Evolutionary conservation across 2,329 filamentous ascomycete genomes (phyloP).

Genomic region (Colletotrichum lentis): DNA sequence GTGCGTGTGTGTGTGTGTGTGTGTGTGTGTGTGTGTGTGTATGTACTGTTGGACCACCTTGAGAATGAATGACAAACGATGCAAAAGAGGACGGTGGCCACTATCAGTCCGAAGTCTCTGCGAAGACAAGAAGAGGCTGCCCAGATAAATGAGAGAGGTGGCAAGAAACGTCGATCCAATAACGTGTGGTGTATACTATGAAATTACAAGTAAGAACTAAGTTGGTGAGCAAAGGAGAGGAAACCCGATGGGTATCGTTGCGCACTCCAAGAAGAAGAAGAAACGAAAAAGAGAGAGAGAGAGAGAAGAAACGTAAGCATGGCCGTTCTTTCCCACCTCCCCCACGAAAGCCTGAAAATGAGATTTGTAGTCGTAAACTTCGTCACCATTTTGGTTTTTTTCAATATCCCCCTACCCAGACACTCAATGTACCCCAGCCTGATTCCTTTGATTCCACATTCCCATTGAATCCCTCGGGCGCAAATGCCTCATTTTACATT

Average conservation of each 20-base stretch:
- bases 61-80: no score
- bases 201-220: constrained; percentile 3
- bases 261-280: constrained; percentile 10
- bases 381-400: constrained; percentile 2
- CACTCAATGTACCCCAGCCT: not conserved
- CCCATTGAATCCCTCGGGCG: not conserved
- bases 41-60: no score
- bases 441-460: not conserved
- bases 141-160: not conserved
- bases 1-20: no score
- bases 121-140: not conserved
- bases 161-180: not conserved
- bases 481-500: no score
- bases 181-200: not conserved
- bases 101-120: not conserved
- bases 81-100: no score
- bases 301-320: not conserved
- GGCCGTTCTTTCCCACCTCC: constrained; percentile 24
- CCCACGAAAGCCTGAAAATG: not conserved
- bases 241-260: constrained; percentile 32
- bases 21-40: no score
- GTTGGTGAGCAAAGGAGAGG: not conserved
- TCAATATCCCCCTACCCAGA: constrained; percentile 2
- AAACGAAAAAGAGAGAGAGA: constrained; percentile 8
- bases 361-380: constrained; percentile 14